Conservation (phyloP, 2,329 filamentous ascomycete genomes). For the Ascosphaera aggregata region DNA sequence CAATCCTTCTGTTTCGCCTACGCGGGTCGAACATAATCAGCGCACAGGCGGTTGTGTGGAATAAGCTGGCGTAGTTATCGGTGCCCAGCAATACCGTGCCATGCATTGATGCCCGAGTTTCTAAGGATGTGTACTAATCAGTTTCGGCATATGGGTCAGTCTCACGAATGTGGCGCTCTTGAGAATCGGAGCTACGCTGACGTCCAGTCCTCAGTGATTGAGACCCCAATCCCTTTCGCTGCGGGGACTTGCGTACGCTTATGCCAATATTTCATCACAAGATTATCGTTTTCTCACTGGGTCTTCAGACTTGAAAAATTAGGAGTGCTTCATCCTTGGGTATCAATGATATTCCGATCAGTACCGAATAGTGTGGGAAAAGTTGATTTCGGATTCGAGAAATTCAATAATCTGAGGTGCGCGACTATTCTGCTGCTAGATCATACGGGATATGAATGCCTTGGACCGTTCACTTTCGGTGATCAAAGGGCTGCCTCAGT, state of each 20-base stretch:
- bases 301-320: neutral
- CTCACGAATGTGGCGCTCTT: neutral
- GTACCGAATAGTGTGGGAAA: neutral
- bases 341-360: neutral
- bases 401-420: neutral
- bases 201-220: neutral
- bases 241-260: neutral
- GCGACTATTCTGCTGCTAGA: neutral
- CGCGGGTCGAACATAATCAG: neutral
- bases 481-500: neutral
- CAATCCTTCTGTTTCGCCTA: neutral
- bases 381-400: neutral
- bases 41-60: neutral
- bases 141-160: too few relatives aligned
- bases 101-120: too few relatives aligned
- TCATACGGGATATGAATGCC: neutral
- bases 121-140: too few relatives aligned
- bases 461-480: neutral
- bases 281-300: neutral
- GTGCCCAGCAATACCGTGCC: too few relatives aligned
- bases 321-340: neutral
- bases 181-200: neutral
- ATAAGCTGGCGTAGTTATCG: too few relatives aligned
- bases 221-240: neutral
- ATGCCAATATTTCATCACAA: too few relatives aligned